These are phyloP conservation scores for Lithospermum erythrorhizon DNA, from an alignment of 257 asterid genomes.

Conservation along the genomic window DNA sequence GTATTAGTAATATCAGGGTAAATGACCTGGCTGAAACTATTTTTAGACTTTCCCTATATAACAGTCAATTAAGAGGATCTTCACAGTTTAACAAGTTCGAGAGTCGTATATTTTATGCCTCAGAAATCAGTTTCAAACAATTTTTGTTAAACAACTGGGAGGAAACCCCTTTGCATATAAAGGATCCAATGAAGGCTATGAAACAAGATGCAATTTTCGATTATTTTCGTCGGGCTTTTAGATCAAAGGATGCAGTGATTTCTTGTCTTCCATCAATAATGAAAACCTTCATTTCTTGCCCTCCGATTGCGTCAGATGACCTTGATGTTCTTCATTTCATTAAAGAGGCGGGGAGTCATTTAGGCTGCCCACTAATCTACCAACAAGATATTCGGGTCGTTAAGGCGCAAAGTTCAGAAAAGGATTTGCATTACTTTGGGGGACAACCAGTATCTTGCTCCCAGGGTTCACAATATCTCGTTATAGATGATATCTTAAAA, in stretches of 20 bases:
- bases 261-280: conserved; percentile 39
- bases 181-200: conserved; percentile 21
- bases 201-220: conserved; percentile 22
- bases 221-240: conserved; percentile 33
- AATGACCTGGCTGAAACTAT: conserved; percentile 48
- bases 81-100: conserved; percentile 17
- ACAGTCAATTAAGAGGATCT: conserved; percentile 9
- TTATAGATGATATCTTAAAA: conserved; percentile 32
- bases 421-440: conserved; percentile 50
- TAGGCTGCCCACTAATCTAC: conserved; percentile 57
- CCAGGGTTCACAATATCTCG: conserved; percentile 21
- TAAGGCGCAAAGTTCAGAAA: conserved; percentile 28
- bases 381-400: conserved; percentile 67
- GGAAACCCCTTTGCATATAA: conserved; percentile 38
- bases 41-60: conserved; percentile 42
- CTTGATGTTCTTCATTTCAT: conserved; percentile 43
- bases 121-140: conserved; percentile 21
- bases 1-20: conserved; percentile 25
- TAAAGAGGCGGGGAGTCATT: conserved; percentile 36
- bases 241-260: conserved; percentile 27
- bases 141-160: conserved; percentile 58
- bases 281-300: conserved; percentile 44
- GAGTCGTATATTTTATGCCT: conserved; percentile 30
- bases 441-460: conserved; percentile 20
- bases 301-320: conserved; percentile 59